Conservation (phyloP, 345 rosid genomes). For the Aethionema arabicum region DNA sequence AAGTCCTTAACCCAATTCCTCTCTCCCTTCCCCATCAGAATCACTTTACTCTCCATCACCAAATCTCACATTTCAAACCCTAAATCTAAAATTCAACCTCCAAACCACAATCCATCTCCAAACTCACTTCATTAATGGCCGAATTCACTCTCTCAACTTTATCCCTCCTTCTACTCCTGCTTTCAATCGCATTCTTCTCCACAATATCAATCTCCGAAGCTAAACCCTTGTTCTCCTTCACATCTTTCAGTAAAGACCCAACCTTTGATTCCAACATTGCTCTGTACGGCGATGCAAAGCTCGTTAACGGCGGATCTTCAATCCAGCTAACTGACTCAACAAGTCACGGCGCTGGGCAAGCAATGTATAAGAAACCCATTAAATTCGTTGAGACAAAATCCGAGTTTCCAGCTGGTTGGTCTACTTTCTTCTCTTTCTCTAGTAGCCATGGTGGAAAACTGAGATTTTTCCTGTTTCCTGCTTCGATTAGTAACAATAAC, state of each 20-base stretch:
- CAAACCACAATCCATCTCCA: constrained; percentile 49
- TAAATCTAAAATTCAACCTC: constrained; percentile 52
- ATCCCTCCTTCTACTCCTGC: constrained; percentile 33
- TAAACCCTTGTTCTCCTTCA: constrained; percentile 49
- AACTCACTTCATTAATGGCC: constrained; percentile 50
- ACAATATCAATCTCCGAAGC: constrained; percentile 43
- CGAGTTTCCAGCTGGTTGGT: constrained; percentile 49
- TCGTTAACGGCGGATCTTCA: constrained; percentile 45
- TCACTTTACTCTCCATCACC: constrained; percentile 31
- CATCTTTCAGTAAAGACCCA: constrained; percentile 46
- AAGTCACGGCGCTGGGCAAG: constrained; percentile 55
- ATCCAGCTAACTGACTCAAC: constrained; percentile 57
- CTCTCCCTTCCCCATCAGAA: constrained; percentile 7
- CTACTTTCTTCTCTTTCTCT: constrained; percentile 65
- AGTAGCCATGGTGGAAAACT: constrained; percentile 52
- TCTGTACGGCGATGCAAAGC: constrained; percentile 65
- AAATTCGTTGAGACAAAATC: constrained; percentile 50
- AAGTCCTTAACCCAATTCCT: constrained; percentile 24
- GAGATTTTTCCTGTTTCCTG: constrained; percentile 66
- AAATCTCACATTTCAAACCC: constrained; percentile 34
- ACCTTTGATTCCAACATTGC: constrained; percentile 53
- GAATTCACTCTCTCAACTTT: constrained; percentile 32
- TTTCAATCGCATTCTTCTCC: constrained; percentile 41
- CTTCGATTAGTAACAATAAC: constrained; percentile 40
- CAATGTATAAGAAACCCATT: constrained; percentile 67